Evolutionary conservation across 371 early-diverging fungal species (phyloP).

Genomic region (Gilbertella persicaria): DNA sequence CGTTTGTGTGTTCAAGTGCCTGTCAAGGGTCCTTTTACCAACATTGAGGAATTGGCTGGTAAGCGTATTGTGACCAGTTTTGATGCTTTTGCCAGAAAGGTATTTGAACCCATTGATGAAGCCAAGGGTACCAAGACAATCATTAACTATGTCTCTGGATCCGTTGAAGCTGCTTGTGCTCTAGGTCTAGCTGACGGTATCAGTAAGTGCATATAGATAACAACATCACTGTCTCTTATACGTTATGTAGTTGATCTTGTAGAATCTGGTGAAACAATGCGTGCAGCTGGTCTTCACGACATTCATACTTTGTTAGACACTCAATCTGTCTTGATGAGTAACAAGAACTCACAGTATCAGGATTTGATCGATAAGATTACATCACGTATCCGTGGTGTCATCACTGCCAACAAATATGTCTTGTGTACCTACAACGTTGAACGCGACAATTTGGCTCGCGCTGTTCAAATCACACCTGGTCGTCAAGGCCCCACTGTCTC

Average conservation of each 20-base stretch:
- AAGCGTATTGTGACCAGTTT: conserved; percentile 96
- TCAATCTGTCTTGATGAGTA: conserved; percentile 87
- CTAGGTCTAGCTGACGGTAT: conserved; percentile 97
- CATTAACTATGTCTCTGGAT: conserved; percentile 89
- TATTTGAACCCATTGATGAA: conserved; percentile 74
- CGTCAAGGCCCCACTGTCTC: conserved; percentile 92
- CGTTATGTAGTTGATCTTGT: conserved; percentile 26
- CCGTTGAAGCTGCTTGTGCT: conserved; percentile 96
- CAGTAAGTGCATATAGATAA: conserved; percentile 56
- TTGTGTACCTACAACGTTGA: conserved; percentile 90
- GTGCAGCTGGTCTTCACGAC: conserved; percentile 94
- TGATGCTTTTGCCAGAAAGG: conserved; percentile 65
- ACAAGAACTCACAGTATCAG: conserved; percentile 59
- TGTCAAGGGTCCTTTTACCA: conserved; percentile 44
- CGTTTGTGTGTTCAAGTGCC: conserved; percentile 87
- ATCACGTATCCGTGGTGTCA: conserved; percentile 89
- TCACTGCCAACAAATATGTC: conserved; percentile 87
- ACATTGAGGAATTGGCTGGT: conserved; percentile 78
- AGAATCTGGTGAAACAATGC: conserved; percentile 98
- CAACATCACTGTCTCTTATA: neutral
- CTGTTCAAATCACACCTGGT: conserved; percentile 86
- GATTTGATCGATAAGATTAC: conserved; percentile 74
- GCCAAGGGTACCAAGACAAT: conserved; percentile 58
- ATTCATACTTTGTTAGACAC: conserved; percentile 82
- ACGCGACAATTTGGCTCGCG: conserved; percentile 61